Conservation (phyloP, 176 grass and related monocot genomes). For the Oropetium thomaeum region DNA sequence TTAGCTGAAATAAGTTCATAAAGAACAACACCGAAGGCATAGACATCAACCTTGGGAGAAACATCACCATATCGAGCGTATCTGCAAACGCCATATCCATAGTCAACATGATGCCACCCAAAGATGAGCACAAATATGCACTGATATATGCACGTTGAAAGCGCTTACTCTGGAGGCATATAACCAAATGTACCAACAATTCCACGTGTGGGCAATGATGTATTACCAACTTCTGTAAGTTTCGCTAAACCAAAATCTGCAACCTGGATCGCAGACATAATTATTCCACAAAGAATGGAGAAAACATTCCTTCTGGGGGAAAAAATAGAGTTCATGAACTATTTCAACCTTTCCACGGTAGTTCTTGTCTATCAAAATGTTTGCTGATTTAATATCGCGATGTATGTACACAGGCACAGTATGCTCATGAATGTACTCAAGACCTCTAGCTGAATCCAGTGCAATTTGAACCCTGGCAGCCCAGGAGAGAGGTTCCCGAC, state of each 20-base stretch:
- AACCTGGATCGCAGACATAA: constrained; percentile 52
- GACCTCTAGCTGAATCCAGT: constrained; percentile 90
- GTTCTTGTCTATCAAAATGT: constrained; percentile 98
- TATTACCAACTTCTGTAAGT: constrained; percentile 76
- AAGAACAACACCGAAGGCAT: constrained; percentile 90
- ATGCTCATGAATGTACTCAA: constrained; percentile 98
- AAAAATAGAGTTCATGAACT: background rate
- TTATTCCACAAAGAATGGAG: background rate
- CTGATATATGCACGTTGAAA: background rate
- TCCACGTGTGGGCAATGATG: constrained; percentile 55
- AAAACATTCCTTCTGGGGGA: no score
- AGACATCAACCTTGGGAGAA: constrained; percentile 89
- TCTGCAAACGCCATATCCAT: constrained; percentile 37
- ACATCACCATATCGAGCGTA: constrained; percentile 87
- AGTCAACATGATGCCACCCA: background rate
- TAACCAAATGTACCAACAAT: constrained; percentile 98
- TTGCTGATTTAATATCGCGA: constrained; percentile 94
- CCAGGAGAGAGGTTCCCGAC: constrained; percentile 71
- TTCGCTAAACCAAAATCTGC: constrained; percentile 97
- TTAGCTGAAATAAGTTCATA: constrained; percentile 97
- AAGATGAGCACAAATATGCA: background rate
- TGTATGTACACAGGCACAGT: constrained; percentile 97
- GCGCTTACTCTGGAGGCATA: constrained; percentile 88
- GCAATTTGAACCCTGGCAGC: constrained; percentile 80
- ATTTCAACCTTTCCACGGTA: constrained; percentile 69